phyloP scores from a whole-genome alignment of 495 filamentous ascomycete genomes.

The Hypoxylon lenormandii region DNA sequence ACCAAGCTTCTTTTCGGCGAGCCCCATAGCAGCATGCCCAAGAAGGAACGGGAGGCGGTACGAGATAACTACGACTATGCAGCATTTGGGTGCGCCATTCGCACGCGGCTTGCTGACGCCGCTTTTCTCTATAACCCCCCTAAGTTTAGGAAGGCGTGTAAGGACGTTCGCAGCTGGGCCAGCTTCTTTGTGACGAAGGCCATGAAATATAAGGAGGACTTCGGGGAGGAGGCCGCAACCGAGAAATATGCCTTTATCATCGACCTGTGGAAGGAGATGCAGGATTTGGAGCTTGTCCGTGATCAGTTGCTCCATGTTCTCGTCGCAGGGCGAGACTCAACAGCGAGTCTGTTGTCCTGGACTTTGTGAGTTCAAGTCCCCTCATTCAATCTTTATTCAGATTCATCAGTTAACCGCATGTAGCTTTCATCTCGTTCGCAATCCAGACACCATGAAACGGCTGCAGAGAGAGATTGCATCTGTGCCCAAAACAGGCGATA shows the following conservation, averaged over 20 bases:
- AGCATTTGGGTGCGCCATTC: slow-evolving; percentile 44
- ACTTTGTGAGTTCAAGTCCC: slow-evolving; percentile 55
- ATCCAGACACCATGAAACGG: slow-evolving; percentile 51
- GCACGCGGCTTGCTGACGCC: slow-evolving; percentile 61
- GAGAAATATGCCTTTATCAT: slow-evolving; percentile 57
- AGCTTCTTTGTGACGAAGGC: slow-evolving; percentile 51
- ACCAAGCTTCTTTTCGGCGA: slow-evolving; percentile 63
- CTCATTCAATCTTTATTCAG: neutral
- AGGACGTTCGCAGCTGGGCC: slow-evolving; percentile 44
- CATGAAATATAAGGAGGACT: slow-evolving; percentile 43
- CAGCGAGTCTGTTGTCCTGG: slow-evolving; percentile 63
- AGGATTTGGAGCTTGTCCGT: slow-evolving; percentile 58
- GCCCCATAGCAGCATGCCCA: slow-evolving; percentile 49
- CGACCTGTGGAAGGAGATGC: slow-evolving; percentile 55
- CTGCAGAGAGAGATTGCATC: slow-evolving; percentile 55
- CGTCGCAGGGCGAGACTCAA: slow-evolving; percentile 67
- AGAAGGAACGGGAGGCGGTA: slow-evolving; percentile 31
- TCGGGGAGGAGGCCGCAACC: slow-evolving; percentile 27
- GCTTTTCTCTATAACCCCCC: slow-evolving; percentile 62
- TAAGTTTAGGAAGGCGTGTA: slow-evolving; percentile 58
- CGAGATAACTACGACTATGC: slow-evolving; percentile 50
- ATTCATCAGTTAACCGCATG: neutral
- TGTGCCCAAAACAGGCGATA: slow-evolving; percentile 39
- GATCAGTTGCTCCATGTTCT: slow-evolving; percentile 66
- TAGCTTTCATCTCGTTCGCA: slow-evolving; percentile 53